Base-by-base conservation (phyloP, 345 rosid species). In the Arabis alpina region DNA sequence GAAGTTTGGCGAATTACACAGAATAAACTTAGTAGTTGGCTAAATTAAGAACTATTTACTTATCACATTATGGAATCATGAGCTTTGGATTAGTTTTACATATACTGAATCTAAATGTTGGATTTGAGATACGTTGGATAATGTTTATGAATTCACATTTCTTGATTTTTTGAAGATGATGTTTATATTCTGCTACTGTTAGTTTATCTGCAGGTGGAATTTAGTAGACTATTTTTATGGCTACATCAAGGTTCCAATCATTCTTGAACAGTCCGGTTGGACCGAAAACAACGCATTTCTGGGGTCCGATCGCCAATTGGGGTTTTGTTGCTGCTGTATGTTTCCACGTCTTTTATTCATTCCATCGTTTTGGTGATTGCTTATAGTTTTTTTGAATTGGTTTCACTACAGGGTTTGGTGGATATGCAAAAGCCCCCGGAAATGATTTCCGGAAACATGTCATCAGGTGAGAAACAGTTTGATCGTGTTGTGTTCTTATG, bases 401-500 rank as follows among this genome's bases (percentile, higher is more conserved):
- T 54, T 67, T 27, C 32, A 30, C 49, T 14, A 76, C 79, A 94
- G 99, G 99, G 99, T 34, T 71, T 94, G 79, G 88, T 80, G 67
- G 98, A 94, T 81, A 85, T 85, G 89, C 76, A 89, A 6, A 94
- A 94, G 71, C 96, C 99, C n/a, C 96, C 98, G 0, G 96, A 94
- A 76, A 79, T 82, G 95, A 89, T 94, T 57, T 94, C 99, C 2
- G 87, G 95, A 65, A 87, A 87, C 79, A 92, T 92, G 95, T 84
- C 96, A 0, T 79, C 86, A 73, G 96, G 96, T 86, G 64, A 39
- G 9, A 30, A 58, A 13, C 15, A 23, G n/a, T 25, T 27, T 28
- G 44, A 55, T 25, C 3, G 5, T 15, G n/a, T 8, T 66, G 8
- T 59, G 23, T 15, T 45, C 8, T 51, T 51, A 4, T 3, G 23